Base-by-base conservation (phyloP, 306 rosid genomes). In the Citrullus colocynthis region DNA sequence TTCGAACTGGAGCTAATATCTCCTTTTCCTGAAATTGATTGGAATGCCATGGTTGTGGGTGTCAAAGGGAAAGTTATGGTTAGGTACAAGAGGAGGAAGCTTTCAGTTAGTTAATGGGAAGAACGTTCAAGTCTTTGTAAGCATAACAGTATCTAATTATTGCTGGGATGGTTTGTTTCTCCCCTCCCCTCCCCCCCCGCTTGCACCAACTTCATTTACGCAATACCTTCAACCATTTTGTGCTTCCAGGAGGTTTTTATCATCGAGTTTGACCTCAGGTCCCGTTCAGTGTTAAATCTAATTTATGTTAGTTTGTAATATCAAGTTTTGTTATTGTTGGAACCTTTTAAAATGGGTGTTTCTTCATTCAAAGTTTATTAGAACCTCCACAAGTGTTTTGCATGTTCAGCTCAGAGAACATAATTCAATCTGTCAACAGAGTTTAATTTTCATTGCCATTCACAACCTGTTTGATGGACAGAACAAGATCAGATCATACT, bases 41-140 rank as follows among this genome's bases (percentile, higher is more conserved):
- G 97, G 98, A 92, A 95, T 82, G 98, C 98, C 85, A 95, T 95
- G 98, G 97, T 95, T 75, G 98, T 95, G 0, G 98, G 98, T 56
- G 98, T 95, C 66, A 95, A 95, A 77, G 98, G 97, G 37, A 85
- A 90, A 83, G 97, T 90, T 45, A 92, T 95, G 98, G 97, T 92
- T 36, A 91, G 96, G 21, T 95, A 95, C 79, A 95, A 92, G 87
- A 83, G 97, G 15, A 82, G 89, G 87, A 84, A 78, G 81, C 97
- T 95, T 67, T 84, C 86, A 20, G 85, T 81, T 72, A 49, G 84
- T 44, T 88, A 80, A 55, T 79, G 39, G 72, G 74, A 78, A 24
- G 48, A 45, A 49, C 15, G 18, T 59, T 18, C 18, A 9, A 36
- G 65, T 75, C 65, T 75, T 75, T 54, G 52, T 49, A 49, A 73